These are phyloP conservation scores for Gnomoniopsis smithogilvyi DNA, from an alignment of 2,329 filamentous ascomycete genomes.

Conservation along the genomic window DNA sequence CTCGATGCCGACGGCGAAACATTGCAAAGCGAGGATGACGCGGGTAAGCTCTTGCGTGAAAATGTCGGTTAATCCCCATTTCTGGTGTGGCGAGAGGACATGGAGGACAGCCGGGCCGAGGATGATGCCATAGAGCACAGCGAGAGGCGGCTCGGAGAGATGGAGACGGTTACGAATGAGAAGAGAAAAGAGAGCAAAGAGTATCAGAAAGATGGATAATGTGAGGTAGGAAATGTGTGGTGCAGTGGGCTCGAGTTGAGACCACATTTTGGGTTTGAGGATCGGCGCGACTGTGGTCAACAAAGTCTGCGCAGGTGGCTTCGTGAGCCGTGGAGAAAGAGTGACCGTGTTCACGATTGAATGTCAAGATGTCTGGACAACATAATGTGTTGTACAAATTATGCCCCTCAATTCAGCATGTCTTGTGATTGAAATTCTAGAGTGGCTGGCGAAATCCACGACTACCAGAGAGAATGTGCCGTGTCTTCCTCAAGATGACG, in stretches of 20 bases:
- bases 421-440: background rate
- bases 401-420: too few relatives aligned
- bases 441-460: too few relatives aligned
- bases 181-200: constrained; percentile 11
- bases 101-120: constrained; percentile 8
- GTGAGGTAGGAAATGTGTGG: constrained; percentile 11
- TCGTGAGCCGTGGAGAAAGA: background rate
- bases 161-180: constrained; percentile 13
- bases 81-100: constrained; percentile 4
- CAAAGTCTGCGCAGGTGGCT: too few relatives aligned
- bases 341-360: background rate
- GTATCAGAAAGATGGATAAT: constrained; percentile 9
- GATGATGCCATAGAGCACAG: constrained; percentile 13
- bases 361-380: background rate
- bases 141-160: constrained; percentile 12
- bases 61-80: constrained; percentile 5
- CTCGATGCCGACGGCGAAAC: constrained; percentile 70
- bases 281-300: background rate
- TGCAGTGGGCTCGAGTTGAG: constrained; percentile 13
- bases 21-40: constrained; percentile 69
- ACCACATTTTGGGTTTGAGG: constrained; percentile 8
- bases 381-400: too few relatives aligned
- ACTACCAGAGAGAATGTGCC: too few relatives aligned
- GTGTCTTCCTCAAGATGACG: background rate
- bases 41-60: constrained; percentile 56